Conservation (phyloP, 176 grass and related monocot species). For the Cenchrus fungigraminus region DNA sequence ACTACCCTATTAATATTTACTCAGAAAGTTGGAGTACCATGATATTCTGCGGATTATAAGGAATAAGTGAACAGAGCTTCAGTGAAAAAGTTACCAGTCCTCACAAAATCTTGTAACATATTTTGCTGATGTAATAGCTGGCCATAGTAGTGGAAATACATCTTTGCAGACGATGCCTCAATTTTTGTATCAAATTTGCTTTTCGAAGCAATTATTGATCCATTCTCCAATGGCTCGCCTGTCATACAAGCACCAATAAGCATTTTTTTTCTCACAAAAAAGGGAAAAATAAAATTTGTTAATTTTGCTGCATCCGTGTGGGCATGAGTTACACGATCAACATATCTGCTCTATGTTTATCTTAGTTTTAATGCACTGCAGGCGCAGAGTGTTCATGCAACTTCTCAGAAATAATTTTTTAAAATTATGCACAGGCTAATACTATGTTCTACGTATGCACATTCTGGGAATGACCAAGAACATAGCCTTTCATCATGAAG, state of each 20-base stretch:
- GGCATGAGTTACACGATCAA: conserved; percentile 20
- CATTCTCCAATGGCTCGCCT: conserved; percentile 82
- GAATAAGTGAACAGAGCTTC: conserved; percentile 32
- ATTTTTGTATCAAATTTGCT: conserved; percentile 99
- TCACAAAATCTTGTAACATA: conserved; percentile 99
- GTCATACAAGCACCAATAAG: conserved; percentile 37
- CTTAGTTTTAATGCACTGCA: not conserved
- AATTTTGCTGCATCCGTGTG: not conserved
- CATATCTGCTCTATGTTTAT: not conserved
- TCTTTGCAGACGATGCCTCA: conserved; percentile 93
- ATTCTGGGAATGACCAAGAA: not conserved
- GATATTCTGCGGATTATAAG: not conserved
- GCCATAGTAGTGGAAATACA: conserved; percentile 99
- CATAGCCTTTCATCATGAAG: conserved; percentile 11
- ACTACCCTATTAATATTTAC: conserved; percentile 18
- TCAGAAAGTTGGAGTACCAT: conserved; percentile 5
- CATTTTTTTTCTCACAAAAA: not conserved
- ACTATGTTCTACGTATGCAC: not conserved
- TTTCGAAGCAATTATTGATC: conserved; percentile 65
- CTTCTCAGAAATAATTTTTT: conserved; percentile 19
- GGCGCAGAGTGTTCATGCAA: not conserved
- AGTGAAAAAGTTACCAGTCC: conserved; percentile 66
- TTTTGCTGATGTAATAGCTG: conserved; percentile 99
- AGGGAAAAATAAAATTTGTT: not conserved
- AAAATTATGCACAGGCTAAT: not conserved